These are phyloP conservation scores for Metarhizium humberi DNA, from an alignment of 2,329 filamentous ascomycete species.

Conservation along the genomic window DNA sequence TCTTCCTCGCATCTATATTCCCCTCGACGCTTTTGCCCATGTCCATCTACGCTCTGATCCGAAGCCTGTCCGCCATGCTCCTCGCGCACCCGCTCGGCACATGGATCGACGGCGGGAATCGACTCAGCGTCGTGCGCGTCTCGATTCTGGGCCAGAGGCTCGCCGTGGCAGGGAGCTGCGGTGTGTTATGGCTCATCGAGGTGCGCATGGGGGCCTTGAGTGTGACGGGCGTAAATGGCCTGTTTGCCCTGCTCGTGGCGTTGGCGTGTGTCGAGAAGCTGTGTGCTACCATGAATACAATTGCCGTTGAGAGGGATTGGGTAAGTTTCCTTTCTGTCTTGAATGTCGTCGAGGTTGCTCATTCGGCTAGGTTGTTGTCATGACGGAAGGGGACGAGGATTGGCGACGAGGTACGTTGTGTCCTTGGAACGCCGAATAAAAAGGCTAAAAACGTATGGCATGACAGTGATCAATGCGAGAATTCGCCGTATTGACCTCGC, in stretches of 20 bases:
- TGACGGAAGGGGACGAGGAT: conserved; percentile 10
- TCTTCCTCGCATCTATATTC: conserved; percentile 47
- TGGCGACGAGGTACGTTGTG: conserved; percentile 3
- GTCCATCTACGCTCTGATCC: conserved; percentile 58
- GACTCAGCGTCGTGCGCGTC: conserved; percentile 38
- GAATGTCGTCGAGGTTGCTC: conserved; percentile 43
- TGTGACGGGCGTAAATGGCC: no score
- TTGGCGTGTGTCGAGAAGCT: no score
- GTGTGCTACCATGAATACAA: no score
- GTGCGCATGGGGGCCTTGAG: no score
- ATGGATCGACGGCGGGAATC: conserved; percentile 46
- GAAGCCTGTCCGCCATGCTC: conserved; percentile 46
- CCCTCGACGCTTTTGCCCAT: conserved; percentile 53
- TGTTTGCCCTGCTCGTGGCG: no score
- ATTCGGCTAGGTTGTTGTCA: conserved; percentile 11
- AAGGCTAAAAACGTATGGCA: no score
- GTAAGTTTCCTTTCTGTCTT: conserved; percentile 24
- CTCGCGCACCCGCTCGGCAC: conserved; percentile 50
- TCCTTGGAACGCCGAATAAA: no score
- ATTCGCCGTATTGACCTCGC: no score
- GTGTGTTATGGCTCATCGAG: no score
- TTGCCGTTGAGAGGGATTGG: no score
- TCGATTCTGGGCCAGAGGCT: conserved; percentile 28
- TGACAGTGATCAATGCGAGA: no score
- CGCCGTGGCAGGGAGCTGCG: no score